Base-by-base conservation (phyloP, 139 green algal species). In the Zygnema cylindricum region DNA sequence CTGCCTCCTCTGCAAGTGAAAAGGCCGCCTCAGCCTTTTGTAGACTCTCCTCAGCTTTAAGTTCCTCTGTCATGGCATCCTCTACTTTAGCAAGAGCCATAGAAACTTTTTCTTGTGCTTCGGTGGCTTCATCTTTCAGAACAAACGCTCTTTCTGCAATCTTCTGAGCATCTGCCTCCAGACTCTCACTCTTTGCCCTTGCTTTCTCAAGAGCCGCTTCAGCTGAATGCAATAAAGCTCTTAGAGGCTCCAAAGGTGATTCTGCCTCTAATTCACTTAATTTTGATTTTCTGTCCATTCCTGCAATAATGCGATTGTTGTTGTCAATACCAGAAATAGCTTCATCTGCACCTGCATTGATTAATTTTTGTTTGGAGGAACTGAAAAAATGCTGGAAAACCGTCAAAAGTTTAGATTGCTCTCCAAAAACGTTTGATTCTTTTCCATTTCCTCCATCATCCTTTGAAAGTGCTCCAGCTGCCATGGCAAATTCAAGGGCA, bases 121-220 rank as follows among this genome's bases (percentile, higher is more conserved):
- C 42, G 30, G 33, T 43, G 38, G 40, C 86, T 41, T 35, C 86
- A 39, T 91, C 86, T 33, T 63, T 69, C 23, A 91, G 43, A 25
- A 41, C 35, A n/a, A 91, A 55, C 11, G 86, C 81, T 22, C 33
- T 21, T 69, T 91, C 86, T 42, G 86, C 86, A n/a, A 89, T 69
- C 2, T 40, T 42, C 23, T 89, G 86, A 30, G 86, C 86, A 42
- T 89, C 30, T n/a, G 79, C 38, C 35, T 91, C 86, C 36, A 85
- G 32, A 42, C 81, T 35, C 22, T 39, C 43, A 39, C 79, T 89
- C 22, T 41, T 49, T 41, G 79, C 32, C 1, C 76, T 36, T 16
- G 43, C 77, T 55, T 82, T 43, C 32, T 90, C 85, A 69, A 90
- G 78, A 36, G 41, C 79, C 33, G 81, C 85, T 39, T 88, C 39